phyloP scores from a whole-genome alignment of 2,329 filamentous ascomycete species.

The Bimuria novae-zelandiae region DNA sequence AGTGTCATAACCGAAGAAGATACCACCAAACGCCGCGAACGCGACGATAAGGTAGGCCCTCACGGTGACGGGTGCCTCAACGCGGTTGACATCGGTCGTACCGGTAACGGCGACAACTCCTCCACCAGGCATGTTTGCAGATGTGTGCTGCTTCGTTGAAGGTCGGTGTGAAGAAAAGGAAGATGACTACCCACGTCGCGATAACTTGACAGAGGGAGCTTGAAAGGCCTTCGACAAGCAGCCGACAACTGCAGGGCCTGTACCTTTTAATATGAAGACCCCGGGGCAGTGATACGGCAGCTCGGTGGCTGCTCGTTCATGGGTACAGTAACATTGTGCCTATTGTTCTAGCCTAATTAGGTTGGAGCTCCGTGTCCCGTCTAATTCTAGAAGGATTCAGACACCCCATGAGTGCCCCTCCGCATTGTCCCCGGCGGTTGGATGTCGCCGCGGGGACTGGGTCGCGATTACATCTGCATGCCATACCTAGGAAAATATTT shows the following conservation, averaged over 20 bases:
- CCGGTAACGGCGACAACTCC: constrained; percentile 42
- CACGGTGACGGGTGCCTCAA: constrained; percentile 57
- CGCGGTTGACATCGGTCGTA: constrained; percentile 58
- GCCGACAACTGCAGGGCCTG: constrained; percentile 21
- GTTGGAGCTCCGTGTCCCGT: constrained; percentile 37
- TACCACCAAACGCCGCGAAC: constrained; percentile 58
- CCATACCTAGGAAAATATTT: no score
- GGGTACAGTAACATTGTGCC: constrained; percentile 42
- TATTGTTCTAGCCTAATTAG: constrained; percentile 29
- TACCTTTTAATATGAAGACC: constrained; percentile 38
- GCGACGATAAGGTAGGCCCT: constrained; percentile 54
- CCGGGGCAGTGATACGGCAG: constrained; percentile 38
- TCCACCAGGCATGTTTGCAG: constrained; percentile 43
- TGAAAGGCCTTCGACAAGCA: constrained; percentile 26
- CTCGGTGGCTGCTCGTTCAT: constrained; percentile 37
- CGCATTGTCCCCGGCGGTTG: constrained; percentile 13
- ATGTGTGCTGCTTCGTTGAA: constrained; percentile 18
- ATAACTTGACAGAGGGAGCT: constrained; percentile 26
- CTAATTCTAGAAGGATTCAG: constrained; percentile 41
- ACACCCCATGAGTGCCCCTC: constrained; percentile 1
- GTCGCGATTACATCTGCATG: neutral
- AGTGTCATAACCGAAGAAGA: constrained; percentile 81
- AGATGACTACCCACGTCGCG: constrained; percentile 25
- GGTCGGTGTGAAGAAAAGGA: constrained; percentile 15
- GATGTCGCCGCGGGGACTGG: neutral